phyloP scores from a whole-genome alignment of 2,329 filamentous ascomycete genomes.

The Ceratocystis papillata region DNA sequence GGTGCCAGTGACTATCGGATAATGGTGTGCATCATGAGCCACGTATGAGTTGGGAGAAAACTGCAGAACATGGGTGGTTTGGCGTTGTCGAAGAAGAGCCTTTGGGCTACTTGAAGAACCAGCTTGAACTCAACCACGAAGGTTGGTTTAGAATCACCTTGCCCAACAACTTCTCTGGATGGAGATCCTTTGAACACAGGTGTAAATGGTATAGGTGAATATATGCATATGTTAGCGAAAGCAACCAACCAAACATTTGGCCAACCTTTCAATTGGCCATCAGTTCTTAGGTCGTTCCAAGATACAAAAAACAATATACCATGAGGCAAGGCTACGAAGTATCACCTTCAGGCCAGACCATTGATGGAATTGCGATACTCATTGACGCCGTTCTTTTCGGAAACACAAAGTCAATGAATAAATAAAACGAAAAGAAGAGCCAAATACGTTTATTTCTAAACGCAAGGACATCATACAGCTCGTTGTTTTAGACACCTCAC shows the following conservation, averaged over 20 bases:
- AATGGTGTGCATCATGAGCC: neutral
- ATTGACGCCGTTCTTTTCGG: neutral
- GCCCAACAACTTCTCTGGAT: neutral
- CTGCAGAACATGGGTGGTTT: neutral
- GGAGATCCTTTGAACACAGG: neutral
- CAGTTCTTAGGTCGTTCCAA: neutral
- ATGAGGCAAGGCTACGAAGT: neutral
- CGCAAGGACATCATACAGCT: neutral
- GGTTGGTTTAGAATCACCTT: neutral
- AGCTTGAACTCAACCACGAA: neutral
- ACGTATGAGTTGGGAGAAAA: neutral
- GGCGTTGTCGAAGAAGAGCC: neutral
- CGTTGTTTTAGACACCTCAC: neutral
- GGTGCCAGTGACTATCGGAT: neutral
- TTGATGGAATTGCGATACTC: neutral
- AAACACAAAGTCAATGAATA: neutral
- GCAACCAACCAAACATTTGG: neutral
- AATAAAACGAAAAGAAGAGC: neutral
- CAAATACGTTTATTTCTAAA: neutral
- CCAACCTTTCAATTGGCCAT: neutral
- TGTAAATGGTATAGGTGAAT: neutral
- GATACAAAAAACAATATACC: neutral
- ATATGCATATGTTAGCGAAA: neutral
- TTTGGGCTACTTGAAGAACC: neutral
- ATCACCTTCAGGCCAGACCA: slow-evolving; percentile 10